Evolutionary conservation across 2,329 filamentous ascomycete genomes (phyloP), one percentile per base, ranked within the genome.

Genomic region (Rachicladosporium sp.): DNA sequence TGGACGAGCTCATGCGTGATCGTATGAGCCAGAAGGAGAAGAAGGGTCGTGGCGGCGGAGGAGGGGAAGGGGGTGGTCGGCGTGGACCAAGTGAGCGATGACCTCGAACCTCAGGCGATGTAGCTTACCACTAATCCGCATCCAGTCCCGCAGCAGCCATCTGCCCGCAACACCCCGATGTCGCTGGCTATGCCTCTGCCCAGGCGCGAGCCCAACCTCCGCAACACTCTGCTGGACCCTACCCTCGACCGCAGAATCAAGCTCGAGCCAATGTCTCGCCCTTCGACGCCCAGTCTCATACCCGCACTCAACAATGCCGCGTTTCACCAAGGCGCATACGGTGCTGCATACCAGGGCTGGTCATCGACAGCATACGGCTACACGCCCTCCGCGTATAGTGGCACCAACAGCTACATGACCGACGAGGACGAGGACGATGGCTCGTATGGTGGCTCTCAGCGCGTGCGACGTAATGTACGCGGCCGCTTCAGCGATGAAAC

Each of bases 21-120:
- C 74, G 89, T 15, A 77, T 93, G 69, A 74, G 70, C 36, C 71
- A 78, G 42, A 93, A 91, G 58, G 79, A 87, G 53, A 69, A 72
- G 54, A 86, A 53, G 46, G 44, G 39, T 23, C 36, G 27, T 10
- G 35, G 35, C 30, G 12, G 30, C 21, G 31, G 19, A 15, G 23
- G 34, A 10, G 38, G 10, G 7, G 38, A 19, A 12, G 29, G 30
- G 13, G 23, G 23, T 27, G 23, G 3, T 6, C 23, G 23, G 23
- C 23, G 23, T 27, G 23, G 6, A 7, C 23, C 23, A 8, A 27
- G 23, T 27, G 23, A 27, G 23, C 7, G 23, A 8, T 27, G 23
- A 27, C 23, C 23, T 27, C 23, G 7, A 27, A 7, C 7, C 23
- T 27, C 23, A 27, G 4, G 5, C 5, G 7, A 8, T 27, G 7